These are phyloP conservation scores for Claviceps monticola DNA, from an alignment of 2,329 filamentous ascomycete species.

Conservation along the genomic window DNA sequence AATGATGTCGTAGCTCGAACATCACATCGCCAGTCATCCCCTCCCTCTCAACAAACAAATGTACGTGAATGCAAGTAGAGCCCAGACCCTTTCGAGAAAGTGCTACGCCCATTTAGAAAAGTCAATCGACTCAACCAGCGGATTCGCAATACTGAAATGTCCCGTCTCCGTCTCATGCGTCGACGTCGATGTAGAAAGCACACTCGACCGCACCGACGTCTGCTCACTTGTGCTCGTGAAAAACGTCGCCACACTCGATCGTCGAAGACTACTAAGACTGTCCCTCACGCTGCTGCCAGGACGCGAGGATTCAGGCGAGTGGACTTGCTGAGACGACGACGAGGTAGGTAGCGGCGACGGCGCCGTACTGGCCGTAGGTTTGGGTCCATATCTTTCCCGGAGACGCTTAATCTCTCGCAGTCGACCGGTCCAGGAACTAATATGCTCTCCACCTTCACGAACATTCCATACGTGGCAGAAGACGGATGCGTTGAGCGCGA, in stretches of 20 bases:
- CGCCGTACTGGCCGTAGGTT: conserved; percentile 13
- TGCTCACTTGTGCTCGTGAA: conserved; percentile 44
- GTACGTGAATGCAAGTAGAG: background rate
- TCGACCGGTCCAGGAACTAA: conserved; percentile 80
- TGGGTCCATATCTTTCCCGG: conserved; percentile 50
- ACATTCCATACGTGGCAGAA: conserved; percentile 85
- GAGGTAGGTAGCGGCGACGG: conserved; percentile 17
- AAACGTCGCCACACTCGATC: conserved; percentile 53
- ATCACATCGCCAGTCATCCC: background rate
- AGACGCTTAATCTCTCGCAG: conserved; percentile 74
- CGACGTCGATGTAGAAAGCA: conserved; percentile 37
- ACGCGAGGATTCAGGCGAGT: conserved; percentile 7
- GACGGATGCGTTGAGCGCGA: conserved; percentile 86
- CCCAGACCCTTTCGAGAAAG: background rate
- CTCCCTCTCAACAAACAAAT: background rate
- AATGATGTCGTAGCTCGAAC: background rate
- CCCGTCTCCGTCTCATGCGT: conserved; percentile 41
- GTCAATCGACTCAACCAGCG: conserved; percentile 23
- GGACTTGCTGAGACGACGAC: conserved; percentile 9
- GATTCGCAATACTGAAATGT: conserved; percentile 15
- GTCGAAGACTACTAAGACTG: conserved; percentile 45
- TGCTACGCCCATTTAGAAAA: conserved; percentile 24
- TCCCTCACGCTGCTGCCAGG: conserved; percentile 32
- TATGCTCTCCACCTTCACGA: conserved; percentile 63
- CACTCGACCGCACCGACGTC: conserved; percentile 44